These are phyloP conservation scores for Pseudozyma tsukubaensis DNA, from an alignment of 1,284 basidiomycete species.

Conservation along the genomic window DNA sequence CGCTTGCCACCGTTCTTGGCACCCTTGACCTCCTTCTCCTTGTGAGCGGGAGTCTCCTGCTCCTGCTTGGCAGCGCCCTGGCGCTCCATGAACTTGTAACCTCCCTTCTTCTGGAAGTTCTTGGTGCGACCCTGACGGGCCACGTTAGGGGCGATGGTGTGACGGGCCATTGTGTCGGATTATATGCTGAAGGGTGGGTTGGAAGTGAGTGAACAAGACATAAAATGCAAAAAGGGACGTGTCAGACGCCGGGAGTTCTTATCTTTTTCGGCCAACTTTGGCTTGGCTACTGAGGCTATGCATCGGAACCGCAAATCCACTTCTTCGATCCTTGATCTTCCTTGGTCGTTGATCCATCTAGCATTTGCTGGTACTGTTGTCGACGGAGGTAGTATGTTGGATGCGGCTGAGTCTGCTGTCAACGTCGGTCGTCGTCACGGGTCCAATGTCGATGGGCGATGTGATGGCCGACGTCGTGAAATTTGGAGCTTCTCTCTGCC, in stretches of 20 bases:
- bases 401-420: too few relatives aligned
- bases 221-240: not conserved
- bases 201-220: not conserved
- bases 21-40: conserved; percentile 87
- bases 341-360: too few relatives aligned
- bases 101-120: conserved; percentile 82
- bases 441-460: too few relatives aligned
- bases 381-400: too few relatives aligned
- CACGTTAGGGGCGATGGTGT: conserved; percentile 83
- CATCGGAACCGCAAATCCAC: too few relatives aligned
- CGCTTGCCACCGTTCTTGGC: conserved; percentile 92
- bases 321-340: too few relatives aligned
- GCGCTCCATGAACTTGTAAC: conserved; percentile 80
- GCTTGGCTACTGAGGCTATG: too few relatives aligned
- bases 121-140: conserved; percentile 75
- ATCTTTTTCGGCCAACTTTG: not conserved
- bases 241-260: conserved; percentile 24
- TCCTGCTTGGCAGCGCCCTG: conserved; percentile 74
- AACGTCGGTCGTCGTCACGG: too few relatives aligned
- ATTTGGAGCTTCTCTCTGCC: too few relatives aligned
- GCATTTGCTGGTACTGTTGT: too few relatives aligned
- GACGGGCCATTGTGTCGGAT: conserved; percentile 82
- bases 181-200: conserved; percentile 35
- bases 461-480: too few relatives aligned
- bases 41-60: conserved; percentile 72